These are phyloP conservation scores for Metschnikowia lachancei DNA, from an alignment of 805 yeast species.

Conservation along the genomic window DNA sequence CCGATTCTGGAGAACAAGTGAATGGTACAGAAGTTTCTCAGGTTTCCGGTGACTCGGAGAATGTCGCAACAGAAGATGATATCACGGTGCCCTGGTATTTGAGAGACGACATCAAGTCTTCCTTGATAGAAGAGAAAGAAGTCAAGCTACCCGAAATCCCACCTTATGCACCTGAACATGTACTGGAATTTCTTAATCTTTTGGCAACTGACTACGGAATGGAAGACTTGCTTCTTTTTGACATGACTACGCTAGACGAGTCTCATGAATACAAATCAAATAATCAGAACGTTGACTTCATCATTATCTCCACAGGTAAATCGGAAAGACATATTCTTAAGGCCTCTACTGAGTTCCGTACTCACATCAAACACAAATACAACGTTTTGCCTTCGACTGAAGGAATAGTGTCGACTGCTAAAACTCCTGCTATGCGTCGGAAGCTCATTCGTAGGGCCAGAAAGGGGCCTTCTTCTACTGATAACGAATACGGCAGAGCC, in stretches of 20 bases:
- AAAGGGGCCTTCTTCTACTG: constrained; percentile 50
- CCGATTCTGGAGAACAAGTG: neutral
- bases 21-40: neutral
- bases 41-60: neutral
- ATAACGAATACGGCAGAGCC: constrained; percentile 53
- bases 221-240: constrained; percentile 59
- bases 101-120: constrained; percentile 40
- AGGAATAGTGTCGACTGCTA: constrained; percentile 64
- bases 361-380: constrained; percentile 50
- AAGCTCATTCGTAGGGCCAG: constrained; percentile 50
- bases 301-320: constrained; percentile 72
- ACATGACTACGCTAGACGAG: constrained; percentile 45
- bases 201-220: constrained; percentile 65
- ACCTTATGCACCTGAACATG: constrained; percentile 48
- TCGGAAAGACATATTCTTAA: constrained; percentile 71
- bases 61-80: neutral
- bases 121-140: constrained; percentile 24
- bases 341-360: constrained; percentile 60
- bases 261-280: constrained; percentile 30
- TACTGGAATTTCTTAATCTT: constrained; percentile 45
- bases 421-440: constrained; percentile 38
- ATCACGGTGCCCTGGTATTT: constrained; percentile 58
- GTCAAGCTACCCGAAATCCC: constrained; percentile 59
- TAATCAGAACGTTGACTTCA: constrained; percentile 31
- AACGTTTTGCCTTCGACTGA: constrained; percentile 53